Evolutionary conservation across 371 early-diverging fungal genomes (phyloP).

Genomic region (Syncephalastrum monosporum): DNA sequence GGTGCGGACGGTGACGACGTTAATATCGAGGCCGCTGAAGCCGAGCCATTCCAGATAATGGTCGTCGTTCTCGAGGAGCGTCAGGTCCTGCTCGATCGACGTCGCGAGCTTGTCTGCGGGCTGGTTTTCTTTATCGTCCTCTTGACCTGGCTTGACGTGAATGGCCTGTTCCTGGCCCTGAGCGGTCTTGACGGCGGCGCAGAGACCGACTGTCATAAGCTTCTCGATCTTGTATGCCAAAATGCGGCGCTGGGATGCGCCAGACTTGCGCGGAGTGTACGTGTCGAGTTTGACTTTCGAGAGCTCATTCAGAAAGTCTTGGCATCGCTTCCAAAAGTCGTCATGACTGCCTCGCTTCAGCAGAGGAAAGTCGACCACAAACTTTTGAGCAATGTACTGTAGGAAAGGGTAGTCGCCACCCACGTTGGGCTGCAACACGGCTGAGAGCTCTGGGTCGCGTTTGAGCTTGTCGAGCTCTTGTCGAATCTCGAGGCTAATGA

Average conservation of each 20-base stretch:
- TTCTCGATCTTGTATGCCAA: slow-evolving; percentile 28
- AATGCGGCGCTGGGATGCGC: slow-evolving; percentile 24
- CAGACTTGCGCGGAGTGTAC: slow-evolving; percentile 19
- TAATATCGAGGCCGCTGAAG: slow-evolving; percentile 21
- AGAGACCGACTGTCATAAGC: slow-evolving; percentile 20
- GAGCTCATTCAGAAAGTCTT: slow-evolving; percentile 27
- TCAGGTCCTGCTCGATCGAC: slow-evolving; percentile 8
- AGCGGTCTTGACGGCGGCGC: slow-evolving; percentile 23
- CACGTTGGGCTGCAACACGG: slow-evolving; percentile 2
- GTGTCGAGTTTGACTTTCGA: slow-evolving; percentile 22
- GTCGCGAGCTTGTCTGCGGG: not conserved
- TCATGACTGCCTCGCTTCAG: slow-evolving; percentile 21
- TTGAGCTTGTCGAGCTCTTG: slow-evolving; percentile 19
- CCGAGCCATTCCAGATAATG: slow-evolving; percentile 27
- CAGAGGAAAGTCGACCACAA: slow-evolving; percentile 31
- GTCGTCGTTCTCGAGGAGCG: slow-evolving; percentile 20
- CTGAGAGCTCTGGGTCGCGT: slow-evolving; percentile 11
- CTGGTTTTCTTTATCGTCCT: slow-evolving; percentile 6
- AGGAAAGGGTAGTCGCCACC: slow-evolving; percentile 22
- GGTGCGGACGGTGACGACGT: slow-evolving; percentile 29
- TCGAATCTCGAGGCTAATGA: slow-evolving; percentile 22
- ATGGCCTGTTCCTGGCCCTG: slow-evolving; percentile 30
- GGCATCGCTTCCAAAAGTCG: slow-evolving; percentile 31
- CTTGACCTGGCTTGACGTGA: slow-evolving; percentile 4
- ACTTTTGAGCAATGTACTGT: slow-evolving; percentile 22